Conservation (phyloP, 1,284 basidiomycete genomes). For the Lignosus rhinocerotis region DNA sequence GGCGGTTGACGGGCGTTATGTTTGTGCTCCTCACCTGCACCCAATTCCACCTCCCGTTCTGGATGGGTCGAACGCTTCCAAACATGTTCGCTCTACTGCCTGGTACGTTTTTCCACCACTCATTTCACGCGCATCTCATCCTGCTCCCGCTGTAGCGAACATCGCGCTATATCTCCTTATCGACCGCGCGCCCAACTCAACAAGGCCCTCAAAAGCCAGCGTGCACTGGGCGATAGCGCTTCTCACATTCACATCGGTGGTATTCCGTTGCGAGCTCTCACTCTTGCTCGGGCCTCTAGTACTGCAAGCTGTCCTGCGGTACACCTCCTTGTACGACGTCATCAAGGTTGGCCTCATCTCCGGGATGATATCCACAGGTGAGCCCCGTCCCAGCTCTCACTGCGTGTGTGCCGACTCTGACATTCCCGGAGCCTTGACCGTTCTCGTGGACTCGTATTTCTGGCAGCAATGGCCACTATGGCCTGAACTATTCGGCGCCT, state of each 20-base stretch:
- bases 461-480: slow-evolving; percentile 77
- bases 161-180: slow-evolving; percentile 61
- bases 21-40: slow-evolving; percentile 72
- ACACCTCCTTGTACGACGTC: slow-evolving; percentile 46
- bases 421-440: slow-evolving; percentile 52
- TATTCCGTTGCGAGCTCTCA: slow-evolving; percentile 82
- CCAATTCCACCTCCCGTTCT: slow-evolving; percentile 93
- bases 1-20: slow-evolving; percentile 53
- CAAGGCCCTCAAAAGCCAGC: slow-evolving; percentile 38
- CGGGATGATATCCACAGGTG: slow-evolving; percentile 60
- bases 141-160: slow-evolving; percentile 49
- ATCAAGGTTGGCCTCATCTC: slow-evolving; percentile 55
- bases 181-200: slow-evolving; percentile 44
- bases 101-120: slow-evolving; percentile 47
- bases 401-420: background rate
- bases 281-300: slow-evolving; percentile 66
- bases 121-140: too few species aligned
- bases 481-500: slow-evolving; percentile 83
- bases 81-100: slow-evolving; percentile 90
- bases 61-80: slow-evolving; percentile 89
- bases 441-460: slow-evolving; percentile 82
- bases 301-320: slow-evolving; percentile 54
- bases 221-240: slow-evolving; percentile 44
- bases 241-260: slow-evolving; percentile 69
- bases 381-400: slow-evolving; percentile 24